A percentile compares a stretch with the other conserved stretches of the same genome.
These are phyloP conservation scores for Trichoderma asperellum DNA, from an alignment of 2,329 filamentous ascomycete genomes.

Conservation along the genomic window DNA sequence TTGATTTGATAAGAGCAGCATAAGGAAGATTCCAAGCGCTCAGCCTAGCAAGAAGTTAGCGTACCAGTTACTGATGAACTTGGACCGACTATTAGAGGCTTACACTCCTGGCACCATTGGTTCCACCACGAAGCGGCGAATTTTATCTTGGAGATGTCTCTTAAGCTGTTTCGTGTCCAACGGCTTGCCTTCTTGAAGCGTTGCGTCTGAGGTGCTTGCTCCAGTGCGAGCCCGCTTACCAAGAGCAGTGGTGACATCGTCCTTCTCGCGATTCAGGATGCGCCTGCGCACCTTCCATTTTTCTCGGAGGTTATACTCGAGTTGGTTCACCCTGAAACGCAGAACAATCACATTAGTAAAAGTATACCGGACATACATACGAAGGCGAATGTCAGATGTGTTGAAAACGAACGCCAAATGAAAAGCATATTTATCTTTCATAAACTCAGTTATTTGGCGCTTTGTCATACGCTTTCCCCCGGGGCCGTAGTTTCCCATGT, in stretches of 20 bases:
- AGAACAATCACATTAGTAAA: background rate
- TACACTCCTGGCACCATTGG: background rate
- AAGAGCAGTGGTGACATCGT: background rate
- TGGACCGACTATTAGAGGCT: background rate
- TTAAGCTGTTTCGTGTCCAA: conserved; percentile 2
- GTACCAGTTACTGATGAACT: background rate
- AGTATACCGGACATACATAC: background rate
- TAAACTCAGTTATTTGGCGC: background rate
- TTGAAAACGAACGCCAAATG: background rate
- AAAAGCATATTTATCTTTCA: background rate
- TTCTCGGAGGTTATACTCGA: background rate
- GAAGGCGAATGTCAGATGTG: background rate
- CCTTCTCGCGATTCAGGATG: background rate
- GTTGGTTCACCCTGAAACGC: background rate
- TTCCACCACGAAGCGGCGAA: background rate
- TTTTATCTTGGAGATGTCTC: conserved; percentile 1
- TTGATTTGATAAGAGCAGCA: background rate
- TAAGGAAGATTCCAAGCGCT: conserved; percentile 5
- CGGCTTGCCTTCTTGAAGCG: background rate
- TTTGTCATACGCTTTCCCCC: background rate
- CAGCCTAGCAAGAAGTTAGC: background rate
- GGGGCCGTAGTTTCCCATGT: background rate
- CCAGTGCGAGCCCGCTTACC: background rate
- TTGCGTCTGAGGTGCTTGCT: background rate
- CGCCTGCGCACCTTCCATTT: conserved; percentile 2